These are phyloP conservation scores for Botryosphaeria dothidea DNA, from an alignment of 2,329 filamentous ascomycete genomes.

Conservation along the genomic window DNA sequence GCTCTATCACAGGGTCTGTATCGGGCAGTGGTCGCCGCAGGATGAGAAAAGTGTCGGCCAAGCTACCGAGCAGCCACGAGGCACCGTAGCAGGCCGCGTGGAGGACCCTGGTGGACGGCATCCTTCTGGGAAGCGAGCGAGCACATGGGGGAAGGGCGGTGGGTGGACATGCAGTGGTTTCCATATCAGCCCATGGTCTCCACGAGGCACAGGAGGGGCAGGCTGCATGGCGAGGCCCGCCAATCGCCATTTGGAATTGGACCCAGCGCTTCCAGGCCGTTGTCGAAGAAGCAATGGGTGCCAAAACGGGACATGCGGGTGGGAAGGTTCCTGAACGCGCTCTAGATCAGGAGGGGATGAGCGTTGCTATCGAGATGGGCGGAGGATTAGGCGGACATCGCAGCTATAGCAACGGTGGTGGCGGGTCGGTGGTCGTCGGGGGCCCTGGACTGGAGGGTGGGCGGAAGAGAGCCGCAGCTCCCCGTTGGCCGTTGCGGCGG, in stretches of 20 bases:
- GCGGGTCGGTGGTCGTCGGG: background rate
- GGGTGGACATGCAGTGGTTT: background rate
- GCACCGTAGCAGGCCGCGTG: background rate
- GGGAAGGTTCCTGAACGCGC: background rate
- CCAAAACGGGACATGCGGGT: background rate
- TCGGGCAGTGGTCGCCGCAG: background rate
- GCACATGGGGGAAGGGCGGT: background rate
- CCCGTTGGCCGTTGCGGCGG: background rate
- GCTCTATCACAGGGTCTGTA: conserved; percentile 7
- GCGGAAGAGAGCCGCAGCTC: conserved; percentile 6
- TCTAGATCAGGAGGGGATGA: background rate
- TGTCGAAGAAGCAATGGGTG: background rate
- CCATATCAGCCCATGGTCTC: background rate
- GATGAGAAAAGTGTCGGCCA: background rate
- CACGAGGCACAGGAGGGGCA: background rate
- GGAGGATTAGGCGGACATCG: background rate
- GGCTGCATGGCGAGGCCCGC: background rate
- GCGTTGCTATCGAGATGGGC: background rate
- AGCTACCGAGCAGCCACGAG: conserved; percentile 1
- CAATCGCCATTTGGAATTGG: background rate
- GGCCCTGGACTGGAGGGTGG: background rate
- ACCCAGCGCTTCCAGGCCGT: background rate
- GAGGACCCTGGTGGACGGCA: conserved; percentile 1
- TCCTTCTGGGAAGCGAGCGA: conserved; percentile 2
- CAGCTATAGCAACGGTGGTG: background rate